Evolutionary conservation across 257 asterid genomes (phyloP), one percentile per base, ranked within the genome.

Genomic region (Avicennia marina): DNA sequence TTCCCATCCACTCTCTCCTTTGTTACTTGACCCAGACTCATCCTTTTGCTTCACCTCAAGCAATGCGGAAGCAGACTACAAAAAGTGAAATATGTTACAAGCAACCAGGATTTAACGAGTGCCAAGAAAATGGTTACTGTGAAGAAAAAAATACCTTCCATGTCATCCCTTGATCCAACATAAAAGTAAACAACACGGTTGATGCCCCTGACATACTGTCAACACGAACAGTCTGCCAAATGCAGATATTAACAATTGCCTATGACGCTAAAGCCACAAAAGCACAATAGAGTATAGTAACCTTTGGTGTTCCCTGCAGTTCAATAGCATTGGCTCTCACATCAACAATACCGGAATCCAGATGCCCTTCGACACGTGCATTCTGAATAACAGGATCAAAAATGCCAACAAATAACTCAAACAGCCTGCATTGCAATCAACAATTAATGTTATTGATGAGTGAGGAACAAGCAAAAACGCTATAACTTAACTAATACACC

Each of bases 1-100:
- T 85, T 75, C 98, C 98, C 90, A 91, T 72, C 98, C 98, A 91
- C 66, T 91, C 98, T 71, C 98, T 53, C 96, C 98, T 67, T 58
- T 70, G 72, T 63, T 63, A 62, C 74, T 76, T 61, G 95, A 80
- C 41, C 80, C 61, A 57, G 83, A 62, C 57, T 67, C 95, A 77
- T 78, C 95, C 76, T 73, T 82, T 55, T 79, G 95, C 73, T 77
- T 85, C 73, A 81, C 96, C 66, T 83, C 94, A 39, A 91, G 95
- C 80, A 85, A 65, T 27, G 78, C 53, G 58, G 87, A 81, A 36
- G 98, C 96, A 75, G 88, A 76, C 98, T 91, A 56, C 77, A 75
- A 17, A 61, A 26, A 51, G 64, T 15, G 22, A 67, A 34, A 49
- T 36, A 55, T 57, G 46, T 43, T 16, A 61, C 42, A 34, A 50